A percentile compares a stretch with the other conserved stretches of the same genome.
phyloP scores from a whole-genome alignment of 2,329 filamentous ascomycete species.

The Talaromyces sp. region DNA sequence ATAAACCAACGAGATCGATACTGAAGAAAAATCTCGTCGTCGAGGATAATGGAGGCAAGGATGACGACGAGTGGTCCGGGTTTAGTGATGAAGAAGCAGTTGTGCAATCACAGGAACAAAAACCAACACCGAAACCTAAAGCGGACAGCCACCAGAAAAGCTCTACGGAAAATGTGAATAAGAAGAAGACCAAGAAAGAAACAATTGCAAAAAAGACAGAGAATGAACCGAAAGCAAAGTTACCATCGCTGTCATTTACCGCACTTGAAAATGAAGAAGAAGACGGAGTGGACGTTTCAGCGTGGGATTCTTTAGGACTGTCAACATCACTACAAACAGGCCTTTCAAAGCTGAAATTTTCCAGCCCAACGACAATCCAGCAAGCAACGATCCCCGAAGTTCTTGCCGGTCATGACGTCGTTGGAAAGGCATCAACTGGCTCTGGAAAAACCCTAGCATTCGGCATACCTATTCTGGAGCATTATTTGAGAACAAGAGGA shows the following conservation, averaged over 20 bases:
- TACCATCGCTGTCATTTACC: slow-evolving; percentile 28
- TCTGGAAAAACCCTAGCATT: slow-evolving; percentile 96
- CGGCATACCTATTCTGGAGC: slow-evolving; percentile 85
- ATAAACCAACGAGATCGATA: slow-evolving; percentile 27
- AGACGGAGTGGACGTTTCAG: slow-evolving; percentile 62
- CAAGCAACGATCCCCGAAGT: slow-evolving; percentile 73
- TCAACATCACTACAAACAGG: slow-evolving; percentile 66
- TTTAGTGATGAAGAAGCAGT: slow-evolving; percentile 50
- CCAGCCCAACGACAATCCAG: slow-evolving; percentile 78
- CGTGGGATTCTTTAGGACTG: slow-evolving; percentile 70
- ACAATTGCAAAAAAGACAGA: slow-evolving; percentile 21
- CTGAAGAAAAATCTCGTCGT: slow-evolving; percentile 18
- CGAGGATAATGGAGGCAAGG: slow-evolving; percentile 20
- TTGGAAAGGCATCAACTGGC: slow-evolving; percentile 93
- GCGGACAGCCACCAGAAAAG: slow-evolving; percentile 20
- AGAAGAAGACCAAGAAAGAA: slow-evolving; percentile 11
- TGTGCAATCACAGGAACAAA: slow-evolving; percentile 15
- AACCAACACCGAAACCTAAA: slow-evolving; percentile 18
- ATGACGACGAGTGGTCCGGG: slow-evolving; percentile 58
- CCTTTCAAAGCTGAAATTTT: slow-evolving; percentile 73
- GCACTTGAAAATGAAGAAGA: slow-evolving; percentile 38
- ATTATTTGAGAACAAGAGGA: slow-evolving; percentile 56
- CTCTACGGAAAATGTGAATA: slow-evolving; percentile 32
- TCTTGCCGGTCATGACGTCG: slow-evolving; percentile 76
- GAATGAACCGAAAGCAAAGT: slow-evolving; percentile 27